These are phyloP conservation scores for Ascochyta viciae-villosae DNA, from an alignment of 2,329 filamentous ascomycete genomes.

Conservation along the genomic window DNA sequence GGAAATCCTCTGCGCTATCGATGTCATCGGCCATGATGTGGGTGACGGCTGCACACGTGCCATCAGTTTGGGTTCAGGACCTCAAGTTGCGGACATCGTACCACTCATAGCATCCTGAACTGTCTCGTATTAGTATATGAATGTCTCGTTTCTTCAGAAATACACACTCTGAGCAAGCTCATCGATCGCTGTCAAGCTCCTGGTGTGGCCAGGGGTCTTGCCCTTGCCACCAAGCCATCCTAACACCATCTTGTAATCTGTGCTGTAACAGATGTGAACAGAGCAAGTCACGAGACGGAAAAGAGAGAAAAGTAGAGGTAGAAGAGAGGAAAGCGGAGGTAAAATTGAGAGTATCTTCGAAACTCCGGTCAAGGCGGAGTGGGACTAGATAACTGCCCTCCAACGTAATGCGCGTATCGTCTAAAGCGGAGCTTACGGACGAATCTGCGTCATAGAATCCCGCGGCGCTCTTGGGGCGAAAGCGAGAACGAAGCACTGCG, in stretches of 20 bases:
- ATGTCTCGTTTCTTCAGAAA: background rate
- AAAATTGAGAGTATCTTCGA: constrained; percentile 11
- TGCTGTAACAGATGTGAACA: background rate
- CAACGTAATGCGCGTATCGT: constrained; percentile 10
- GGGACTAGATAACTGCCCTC: constrained; percentile 13
- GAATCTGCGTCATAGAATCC: constrained; percentile 2
- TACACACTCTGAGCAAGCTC: constrained; percentile 63
- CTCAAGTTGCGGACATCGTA: constrained; percentile 30
- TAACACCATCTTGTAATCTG: constrained; percentile 36
- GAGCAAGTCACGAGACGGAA: constrained; percentile 9
- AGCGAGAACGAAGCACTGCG: background rate
- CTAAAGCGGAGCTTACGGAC: constrained; percentile 13
- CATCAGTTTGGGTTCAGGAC: constrained; percentile 29
- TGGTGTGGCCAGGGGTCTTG: constrained; percentile 54
- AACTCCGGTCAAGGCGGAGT: constrained; percentile 12
- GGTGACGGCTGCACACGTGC: constrained; percentile 61
- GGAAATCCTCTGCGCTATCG: constrained; percentile 76
- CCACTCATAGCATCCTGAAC: constrained; percentile 58
- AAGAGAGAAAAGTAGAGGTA: constrained; percentile 1
- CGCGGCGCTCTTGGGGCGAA: background rate
- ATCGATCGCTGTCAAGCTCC: constrained; percentile 63
- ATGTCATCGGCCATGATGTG: constrained; percentile 91
- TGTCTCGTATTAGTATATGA: constrained; percentile 23
- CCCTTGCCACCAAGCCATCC: constrained; percentile 50
- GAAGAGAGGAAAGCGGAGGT: constrained; percentile 4